Evolutionary conservation across 331 rosid genomes (phyloP), one percentile per base, ranked within the genome.

Genomic region (Malus hybrid): DNA sequence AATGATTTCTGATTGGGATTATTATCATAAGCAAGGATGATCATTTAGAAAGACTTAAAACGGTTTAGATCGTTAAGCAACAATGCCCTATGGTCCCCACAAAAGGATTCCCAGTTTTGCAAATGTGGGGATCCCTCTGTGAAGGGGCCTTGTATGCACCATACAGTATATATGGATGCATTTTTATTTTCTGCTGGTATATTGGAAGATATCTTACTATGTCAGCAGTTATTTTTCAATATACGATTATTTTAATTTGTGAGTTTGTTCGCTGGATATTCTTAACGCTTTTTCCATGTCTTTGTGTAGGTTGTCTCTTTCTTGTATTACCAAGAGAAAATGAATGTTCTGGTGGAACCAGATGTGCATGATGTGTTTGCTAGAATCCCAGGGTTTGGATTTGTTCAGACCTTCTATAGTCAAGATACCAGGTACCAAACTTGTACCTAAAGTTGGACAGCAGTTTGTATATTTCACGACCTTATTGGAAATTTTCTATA

Each of bases 341-440:
- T 95, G 97, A 89, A 82, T 55, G 91, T 95, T 63, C 85, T 95
- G 10, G 97, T 95, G 78, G 99, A 95, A 84, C 99, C 97, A 64
- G 97, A 90, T 63, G 97, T 95, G 63, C 99, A 95, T 71, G 99
- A 94, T 80, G 85, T 87, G 77, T 94, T 94, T 80, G 92, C 97
- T 12, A 86, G 96, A 86, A 89, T 94, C 82, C 92, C 99, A 28
- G 99, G 99, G 67, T 95, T 95, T 75, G 99, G 96, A 84, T 95
- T 89, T 86, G 89, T 95, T 78, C 99, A 95, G 87, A 95, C 99
- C 76, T 94, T 94, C 83, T 92, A 95, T 76, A 86, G 66, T 80
- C 97, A 95, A 80, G 99, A 95, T 86, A 88, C 97, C 74, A 69
- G 97, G 99, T 95, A 84, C 73, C 34, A 55, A 75, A 78, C 76